Evolutionary conservation across 768 basidiomycete genomes (phyloP), one percentile per base, ranked within the genome.

Genomic region (Russula ochroleuca): DNA sequence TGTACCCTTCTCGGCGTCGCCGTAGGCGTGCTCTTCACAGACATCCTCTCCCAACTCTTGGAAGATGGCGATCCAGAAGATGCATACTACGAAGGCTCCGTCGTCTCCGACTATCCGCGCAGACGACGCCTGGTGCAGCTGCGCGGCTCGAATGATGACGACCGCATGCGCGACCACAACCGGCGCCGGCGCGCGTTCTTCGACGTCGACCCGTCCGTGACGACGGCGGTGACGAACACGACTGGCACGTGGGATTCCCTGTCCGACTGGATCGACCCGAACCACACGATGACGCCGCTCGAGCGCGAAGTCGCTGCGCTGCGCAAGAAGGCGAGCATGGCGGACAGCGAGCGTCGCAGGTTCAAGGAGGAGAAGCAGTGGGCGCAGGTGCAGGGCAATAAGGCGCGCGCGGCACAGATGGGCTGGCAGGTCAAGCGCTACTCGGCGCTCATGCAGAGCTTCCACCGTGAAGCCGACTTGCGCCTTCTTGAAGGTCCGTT

Each of bases 311-410:
- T 92, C n/a, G 85, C 86, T 37, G 78, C 83, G 15, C 79, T 94
- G 23, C 82, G 90, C 53, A 85, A 89, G 52, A 83, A 88, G 31
- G 91, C 91, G 9, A 86, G 88, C 21, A 74, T 91, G 62, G 91
- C 92, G 28, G 92, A 92, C 68, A 90, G 85, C 64, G 90, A 94
- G 74, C 83, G 88, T 21, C 81, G 92, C 45, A 80, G 90, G 59
- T 89, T 85, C 76, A 89, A 85, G 77, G 92, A 94, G 74, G 92
- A 94, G 74, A 81, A 84, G 67, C 90, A 92, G 72, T 94, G 92
- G 92, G 92, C 92, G 0, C 72, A 86, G 43, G 87, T 88, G 21
- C 85, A 88, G 71, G 90, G 90, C 0, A 91, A 94, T 71, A 64
- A 77, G 49, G 85, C 88, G 10, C 82, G 90, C 51, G 90, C 90